These are phyloP conservation scores for Neofusicoccum laricinum DNA, from an alignment of 2,329 filamentous ascomycete genomes.

Conservation along the genomic window DNA sequence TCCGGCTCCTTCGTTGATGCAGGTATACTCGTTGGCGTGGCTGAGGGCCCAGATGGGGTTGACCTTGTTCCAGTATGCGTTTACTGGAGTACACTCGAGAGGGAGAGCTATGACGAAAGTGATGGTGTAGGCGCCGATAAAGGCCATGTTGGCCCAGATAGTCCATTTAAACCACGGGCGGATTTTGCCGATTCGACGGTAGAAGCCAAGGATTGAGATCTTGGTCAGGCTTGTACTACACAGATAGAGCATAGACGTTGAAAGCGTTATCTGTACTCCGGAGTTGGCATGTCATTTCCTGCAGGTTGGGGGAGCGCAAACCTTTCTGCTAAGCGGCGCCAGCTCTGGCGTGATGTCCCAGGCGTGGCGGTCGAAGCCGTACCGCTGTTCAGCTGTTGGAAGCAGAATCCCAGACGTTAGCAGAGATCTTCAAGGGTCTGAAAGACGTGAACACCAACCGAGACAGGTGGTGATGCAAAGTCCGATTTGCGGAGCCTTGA, in stretches of 20 bases:
- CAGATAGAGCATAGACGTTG: slow-evolving; percentile 28
- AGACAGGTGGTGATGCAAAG: background rate
- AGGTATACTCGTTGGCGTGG: slow-evolving; percentile 26
- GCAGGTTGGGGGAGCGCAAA: background rate
- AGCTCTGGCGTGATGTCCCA: slow-evolving; percentile 4
- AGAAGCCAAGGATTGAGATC: slow-evolving; percentile 39
- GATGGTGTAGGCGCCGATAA: slow-evolving; percentile 38
- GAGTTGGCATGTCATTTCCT: background rate
- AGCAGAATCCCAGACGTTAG: background rate
- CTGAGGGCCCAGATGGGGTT: slow-evolving; percentile 30
- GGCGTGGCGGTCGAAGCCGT: slow-evolving; percentile 11
- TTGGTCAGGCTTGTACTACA: slow-evolving; percentile 29
- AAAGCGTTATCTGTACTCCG: slow-evolving; percentile 20
- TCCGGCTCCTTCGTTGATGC: slow-evolving; percentile 36
- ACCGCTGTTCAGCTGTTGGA: background rate
- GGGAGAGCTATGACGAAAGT: slow-evolving; percentile 35
- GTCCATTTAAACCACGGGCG: slow-evolving; percentile 36
- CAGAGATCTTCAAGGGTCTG: background rate
- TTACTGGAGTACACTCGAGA: slow-evolving; percentile 38
- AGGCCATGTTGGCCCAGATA: slow-evolving; percentile 37
- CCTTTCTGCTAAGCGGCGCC: background rate
- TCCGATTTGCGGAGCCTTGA: background rate
- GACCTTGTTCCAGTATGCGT: slow-evolving; percentile 41
- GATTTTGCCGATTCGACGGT: slow-evolving; percentile 36
- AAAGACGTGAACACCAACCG: background rate